Evolutionary conservation across 1,139 yeast species (phyloP).

Genomic region (Debaryomyces nepalensis): DNA sequence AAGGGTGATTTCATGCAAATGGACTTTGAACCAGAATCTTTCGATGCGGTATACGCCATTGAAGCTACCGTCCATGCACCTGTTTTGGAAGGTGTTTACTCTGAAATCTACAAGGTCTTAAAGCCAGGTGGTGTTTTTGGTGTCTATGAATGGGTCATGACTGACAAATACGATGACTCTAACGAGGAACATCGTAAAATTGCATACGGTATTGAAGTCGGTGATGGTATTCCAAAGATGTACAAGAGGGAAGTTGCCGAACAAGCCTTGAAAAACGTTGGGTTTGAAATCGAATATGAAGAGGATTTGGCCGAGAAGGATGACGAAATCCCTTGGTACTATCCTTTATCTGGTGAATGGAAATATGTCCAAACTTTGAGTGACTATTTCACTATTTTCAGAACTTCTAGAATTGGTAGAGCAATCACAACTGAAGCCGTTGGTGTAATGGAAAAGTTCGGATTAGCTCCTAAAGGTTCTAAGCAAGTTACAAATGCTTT

Average conservation of each 20-base stretch:
- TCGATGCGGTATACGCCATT: conserved; percentile 97
- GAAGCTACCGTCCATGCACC: conserved; percentile 99
- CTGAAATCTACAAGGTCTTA: conserved; percentile 91
- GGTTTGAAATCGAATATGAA: conserved; percentile 78
- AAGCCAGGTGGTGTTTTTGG: conserved; percentile 98
- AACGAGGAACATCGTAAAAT: conserved; percentile 92
- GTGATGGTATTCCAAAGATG: conserved; percentile 99
- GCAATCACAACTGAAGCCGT: conserved; percentile 79
- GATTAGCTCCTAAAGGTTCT: conserved; percentile 94
- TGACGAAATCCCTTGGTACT: conserved; percentile 96
- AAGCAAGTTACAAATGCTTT: conserved; percentile 87
- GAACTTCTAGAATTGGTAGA: conserved; percentile 91
- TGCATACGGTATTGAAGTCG: conserved; percentile 96
- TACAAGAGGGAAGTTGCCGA: conserved; percentile 82
- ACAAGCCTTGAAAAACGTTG: conserved; percentile 83
- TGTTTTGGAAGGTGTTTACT: conserved; percentile 91
- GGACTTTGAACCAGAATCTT: conserved; percentile 89
- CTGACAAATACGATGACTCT: conserved; percentile 85
- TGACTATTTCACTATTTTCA: conserved; percentile 82
- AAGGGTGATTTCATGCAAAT: conserved; percentile 99
- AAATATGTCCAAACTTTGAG: conserved; percentile 78
- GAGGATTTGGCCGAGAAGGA: conserved; percentile 81
- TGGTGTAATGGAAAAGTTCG: conserved; percentile 77
- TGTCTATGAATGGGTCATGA: conserved; percentile 99
- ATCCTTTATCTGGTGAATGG: conserved; percentile 95